Evolutionary conservation across 305 asterid species (phyloP).

Genomic region (Fraxinus xanthoxyloides): DNA sequence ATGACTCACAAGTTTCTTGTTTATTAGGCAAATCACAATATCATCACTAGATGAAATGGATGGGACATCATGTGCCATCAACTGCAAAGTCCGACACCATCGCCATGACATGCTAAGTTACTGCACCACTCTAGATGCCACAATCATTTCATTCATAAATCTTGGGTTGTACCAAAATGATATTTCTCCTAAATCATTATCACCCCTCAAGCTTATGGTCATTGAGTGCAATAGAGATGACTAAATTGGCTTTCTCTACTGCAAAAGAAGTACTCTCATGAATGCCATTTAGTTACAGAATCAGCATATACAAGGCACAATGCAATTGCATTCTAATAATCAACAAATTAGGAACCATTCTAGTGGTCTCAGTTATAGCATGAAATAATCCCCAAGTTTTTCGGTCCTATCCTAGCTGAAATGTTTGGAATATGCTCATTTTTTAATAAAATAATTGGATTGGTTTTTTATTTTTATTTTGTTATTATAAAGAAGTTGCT

Average conservation of each 20-base stretch:
- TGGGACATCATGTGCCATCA: neutral
- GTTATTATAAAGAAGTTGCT: neutral
- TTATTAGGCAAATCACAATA: neutral
- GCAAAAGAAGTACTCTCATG: neutral
- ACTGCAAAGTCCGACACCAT: neutral
- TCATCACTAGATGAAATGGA: neutral
- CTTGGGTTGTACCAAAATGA: neutral
- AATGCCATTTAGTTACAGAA: neutral
- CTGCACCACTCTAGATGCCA: neutral
- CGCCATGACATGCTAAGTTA: neutral
- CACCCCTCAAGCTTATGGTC: neutral
- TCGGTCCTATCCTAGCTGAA: neutral
- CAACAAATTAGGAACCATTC: neutral
- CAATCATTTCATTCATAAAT: neutral
- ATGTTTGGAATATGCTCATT: neutral
- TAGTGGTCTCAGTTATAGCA: neutral
- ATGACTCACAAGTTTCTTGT: neutral
- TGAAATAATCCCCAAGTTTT: neutral
- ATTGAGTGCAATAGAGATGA: neutral
- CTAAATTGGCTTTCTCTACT: neutral
- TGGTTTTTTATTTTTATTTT: no score
- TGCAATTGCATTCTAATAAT: neutral
- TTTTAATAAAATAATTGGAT: neutral
- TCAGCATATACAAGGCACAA: neutral
- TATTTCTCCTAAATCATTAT: neutral